These are phyloP conservation scores for Raffaelea deltoideospora DNA, from an alignment of 2,329 filamentous ascomycete species.

Conservation along the genomic window DNA sequence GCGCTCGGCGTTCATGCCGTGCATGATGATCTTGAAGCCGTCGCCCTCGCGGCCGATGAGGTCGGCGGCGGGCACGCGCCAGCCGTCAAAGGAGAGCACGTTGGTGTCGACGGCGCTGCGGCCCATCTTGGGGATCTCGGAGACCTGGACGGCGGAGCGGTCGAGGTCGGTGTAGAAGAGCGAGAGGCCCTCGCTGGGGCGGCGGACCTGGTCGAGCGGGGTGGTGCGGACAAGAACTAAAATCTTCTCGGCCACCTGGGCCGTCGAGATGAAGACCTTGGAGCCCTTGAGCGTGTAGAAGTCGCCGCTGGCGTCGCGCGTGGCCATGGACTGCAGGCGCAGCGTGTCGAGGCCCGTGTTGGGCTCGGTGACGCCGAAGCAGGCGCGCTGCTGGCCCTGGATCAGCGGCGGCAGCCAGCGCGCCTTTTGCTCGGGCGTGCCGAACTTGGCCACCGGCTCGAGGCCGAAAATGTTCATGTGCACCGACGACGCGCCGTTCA, in stretches of 20 bases:
- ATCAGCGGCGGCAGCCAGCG: constrained; percentile 56
- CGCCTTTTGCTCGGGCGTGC: constrained; percentile 46
- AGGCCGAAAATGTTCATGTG: constrained; percentile 60
- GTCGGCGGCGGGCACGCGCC: constrained; percentile 44
- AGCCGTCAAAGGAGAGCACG: constrained; percentile 76
- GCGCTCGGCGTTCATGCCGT: constrained; percentile 68
- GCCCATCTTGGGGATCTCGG: constrained; percentile 73
- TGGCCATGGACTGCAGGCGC: constrained; percentile 50
- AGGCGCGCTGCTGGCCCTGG: constrained; percentile 53
- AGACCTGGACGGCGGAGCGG: constrained; percentile 44
- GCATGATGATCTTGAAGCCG: constrained; percentile 65
- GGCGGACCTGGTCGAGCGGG: constrained; percentile 23
- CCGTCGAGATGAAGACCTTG: constrained; percentile 82
- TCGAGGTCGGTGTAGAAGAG: constrained; percentile 71
- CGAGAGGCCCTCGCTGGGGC: constrained; percentile 42
- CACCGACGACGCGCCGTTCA: constrained; percentile 51
- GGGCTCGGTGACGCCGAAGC: constrained; percentile 76
- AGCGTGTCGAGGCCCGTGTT: constrained; percentile 68
- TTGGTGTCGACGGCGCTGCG: constrained; percentile 70
- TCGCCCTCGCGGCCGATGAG: constrained; percentile 58
- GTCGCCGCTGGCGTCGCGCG: constrained; percentile 20
- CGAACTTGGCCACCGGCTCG: constrained; percentile 59
- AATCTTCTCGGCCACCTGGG: constrained; percentile 72
- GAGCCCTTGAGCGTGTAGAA: constrained; percentile 57
- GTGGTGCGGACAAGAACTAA: constrained; percentile 60